Percentiles rank a stretch among this genome's conserved stretches.
Conservation (phyloP, 495 filamentous ascomycete species). For the Extremus antarcticus region DNA sequence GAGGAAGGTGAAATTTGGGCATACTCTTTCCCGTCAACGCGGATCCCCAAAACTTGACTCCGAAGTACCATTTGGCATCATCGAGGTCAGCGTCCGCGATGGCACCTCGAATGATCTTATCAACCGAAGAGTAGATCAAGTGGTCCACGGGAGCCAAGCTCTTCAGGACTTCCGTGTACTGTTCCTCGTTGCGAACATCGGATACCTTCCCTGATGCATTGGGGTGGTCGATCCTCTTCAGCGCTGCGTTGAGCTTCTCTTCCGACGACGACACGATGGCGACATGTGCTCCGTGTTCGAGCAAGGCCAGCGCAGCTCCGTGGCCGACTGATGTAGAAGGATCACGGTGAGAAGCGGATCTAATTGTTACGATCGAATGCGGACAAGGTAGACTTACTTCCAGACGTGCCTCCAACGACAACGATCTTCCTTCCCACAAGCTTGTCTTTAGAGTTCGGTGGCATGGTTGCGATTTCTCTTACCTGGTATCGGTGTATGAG, state of each 20-base stretch:
- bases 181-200: constrained; percentile 32
- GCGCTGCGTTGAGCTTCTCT: constrained; percentile 23
- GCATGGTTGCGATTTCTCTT: background rate
- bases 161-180: constrained; percentile 27
- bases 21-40: constrained; percentile 28
- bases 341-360: background rate
- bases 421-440: constrained; percentile 8
- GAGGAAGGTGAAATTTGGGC: background rate
- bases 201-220: constrained; percentile 24
- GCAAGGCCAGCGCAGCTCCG: constrained; percentile 1
- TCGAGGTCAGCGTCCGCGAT: constrained; percentile 31
- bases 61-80: constrained; percentile 32
- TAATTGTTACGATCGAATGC: background rate
- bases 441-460: constrained; percentile 6
- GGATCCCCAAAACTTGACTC: constrained; percentile 39
- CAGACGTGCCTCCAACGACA: constrained; percentile 5
- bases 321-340: background rate
- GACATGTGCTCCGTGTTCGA: constrained; percentile 13
- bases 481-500: background rate
- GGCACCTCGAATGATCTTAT: constrained; percentile 35
- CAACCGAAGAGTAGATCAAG: constrained; percentile 35
- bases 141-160: constrained; percentile 33
- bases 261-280: constrained; percentile 15
- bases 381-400: background rate
- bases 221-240: constrained; percentile 19